A percentile compares a stretch with the other conserved stretches of the same genome.
phyloP scores from a whole-genome alignment of 176 grass and related monocot genomes.

The Bothriochloa decipiens region DNA sequence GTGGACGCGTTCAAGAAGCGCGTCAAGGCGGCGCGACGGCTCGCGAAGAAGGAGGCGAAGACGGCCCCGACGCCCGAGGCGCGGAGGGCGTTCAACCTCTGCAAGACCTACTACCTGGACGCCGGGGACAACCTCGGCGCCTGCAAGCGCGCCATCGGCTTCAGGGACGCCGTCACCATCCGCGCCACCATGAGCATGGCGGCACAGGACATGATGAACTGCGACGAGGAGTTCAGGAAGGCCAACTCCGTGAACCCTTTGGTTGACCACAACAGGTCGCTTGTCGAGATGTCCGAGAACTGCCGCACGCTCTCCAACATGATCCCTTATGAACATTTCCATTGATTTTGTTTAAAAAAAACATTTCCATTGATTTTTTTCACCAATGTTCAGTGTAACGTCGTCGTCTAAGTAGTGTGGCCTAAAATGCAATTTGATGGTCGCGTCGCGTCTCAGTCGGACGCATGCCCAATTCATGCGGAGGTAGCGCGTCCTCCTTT shows the following conservation, averaged over 20 bases:
- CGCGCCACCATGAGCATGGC: slow-evolving; percentile 56
- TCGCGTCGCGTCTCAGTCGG: neutral
- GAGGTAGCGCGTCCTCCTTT: neutral
- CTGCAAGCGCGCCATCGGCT: slow-evolving; percentile 36
- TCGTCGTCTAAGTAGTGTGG: neutral
- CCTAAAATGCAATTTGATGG: neutral
- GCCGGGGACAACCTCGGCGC: slow-evolving; percentile 45
- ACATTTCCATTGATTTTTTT: no score
- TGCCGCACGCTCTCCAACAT: slow-evolving; percentile 55
- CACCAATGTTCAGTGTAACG: no score
- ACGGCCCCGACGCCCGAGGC: neutral
- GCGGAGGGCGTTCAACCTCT: neutral
- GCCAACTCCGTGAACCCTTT: slow-evolving; percentile 35
- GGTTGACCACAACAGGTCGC: slow-evolving; percentile 33
- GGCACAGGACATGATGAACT: slow-evolving; percentile 48
- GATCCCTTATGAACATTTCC: neutral
- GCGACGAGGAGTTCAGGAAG: slow-evolving; percentile 52
- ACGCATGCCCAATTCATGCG: neutral
- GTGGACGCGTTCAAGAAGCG: slow-evolving; percentile 40
- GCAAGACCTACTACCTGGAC: slow-evolving; percentile 31
- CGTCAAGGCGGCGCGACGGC: neutral
- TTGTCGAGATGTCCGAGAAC: slow-evolving; percentile 40
- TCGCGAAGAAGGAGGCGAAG: neutral
- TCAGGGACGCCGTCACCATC: slow-evolving; percentile 48
- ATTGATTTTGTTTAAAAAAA: neutral